Evolutionary conservation across 176 grass and related monocot species (phyloP).

Genomic region (Rhynchospora tenuis): DNA sequence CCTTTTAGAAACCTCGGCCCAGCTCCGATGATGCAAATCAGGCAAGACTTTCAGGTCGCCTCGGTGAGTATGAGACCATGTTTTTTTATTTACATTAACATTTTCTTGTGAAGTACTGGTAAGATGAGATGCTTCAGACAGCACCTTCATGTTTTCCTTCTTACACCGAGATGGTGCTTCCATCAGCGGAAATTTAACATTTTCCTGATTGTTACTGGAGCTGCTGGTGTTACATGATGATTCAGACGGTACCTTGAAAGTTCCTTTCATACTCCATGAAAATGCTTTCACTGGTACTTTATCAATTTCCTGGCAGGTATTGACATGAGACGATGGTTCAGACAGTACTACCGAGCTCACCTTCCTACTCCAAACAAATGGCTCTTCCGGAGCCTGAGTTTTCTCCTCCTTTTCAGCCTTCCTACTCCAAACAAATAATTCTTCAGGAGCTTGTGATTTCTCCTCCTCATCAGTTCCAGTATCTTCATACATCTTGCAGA

Average conservation of each 20-base stretch:
- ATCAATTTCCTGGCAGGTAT: neutral
- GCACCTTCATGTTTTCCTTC: neutral
- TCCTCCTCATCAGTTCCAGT: neutral
- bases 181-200: neutral
- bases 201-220: slow-evolving; percentile 15
- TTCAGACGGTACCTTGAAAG: neutral
- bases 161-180: slow-evolving; percentile 6
- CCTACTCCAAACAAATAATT: too few relatives aligned
- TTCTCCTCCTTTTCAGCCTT: neutral
- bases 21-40: neutral
- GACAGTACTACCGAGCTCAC: neutral
- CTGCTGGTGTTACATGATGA: neutral
- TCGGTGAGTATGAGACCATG: neutral
- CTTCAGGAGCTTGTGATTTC: neutral
- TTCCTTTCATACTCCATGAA: neutral
- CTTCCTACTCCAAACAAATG: neutral
- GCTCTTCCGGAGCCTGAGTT: neutral
- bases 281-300: neutral
- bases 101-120: neutral
- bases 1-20: slow-evolving; percentile 1
- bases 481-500: neutral
- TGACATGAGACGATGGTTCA: neutral
- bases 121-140: neutral
- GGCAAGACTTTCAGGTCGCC: neutral
- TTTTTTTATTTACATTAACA: neutral